Percentiles rank a stretch among this genome's conserved stretches.
phyloP scores from a whole-genome alignment of 352 stramenopile species.

The Peronosclerospora sorghi region DNA sequence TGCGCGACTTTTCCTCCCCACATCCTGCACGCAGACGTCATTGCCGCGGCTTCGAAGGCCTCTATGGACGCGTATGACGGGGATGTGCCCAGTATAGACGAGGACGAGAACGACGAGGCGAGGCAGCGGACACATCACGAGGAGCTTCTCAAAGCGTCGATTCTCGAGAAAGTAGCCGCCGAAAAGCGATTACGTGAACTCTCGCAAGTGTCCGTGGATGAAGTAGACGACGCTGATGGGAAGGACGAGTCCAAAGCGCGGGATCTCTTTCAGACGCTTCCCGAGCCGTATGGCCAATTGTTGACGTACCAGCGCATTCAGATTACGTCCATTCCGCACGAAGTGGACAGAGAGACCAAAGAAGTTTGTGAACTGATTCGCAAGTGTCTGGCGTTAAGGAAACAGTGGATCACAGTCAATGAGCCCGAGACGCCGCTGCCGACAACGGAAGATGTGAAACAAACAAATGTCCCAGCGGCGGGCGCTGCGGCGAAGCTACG shows the following conservation, averaged over 20 bases:
- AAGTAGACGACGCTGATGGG: conserved; percentile 7
- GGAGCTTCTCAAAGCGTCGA: conserved; percentile 55
- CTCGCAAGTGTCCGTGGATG: conserved; percentile 27
- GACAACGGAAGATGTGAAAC: conserved; percentile 7
- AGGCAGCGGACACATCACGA: conserved; percentile 38
- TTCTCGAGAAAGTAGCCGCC: conserved; percentile 63
- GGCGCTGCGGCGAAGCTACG: conserved; percentile 26
- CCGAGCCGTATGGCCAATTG: conserved; percentile 63
- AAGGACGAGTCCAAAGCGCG: conserved; percentile 13
- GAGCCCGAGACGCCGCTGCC: conserved; percentile 14
- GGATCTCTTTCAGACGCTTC: conserved; percentile 70
- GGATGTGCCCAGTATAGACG: conserved; percentile 23
- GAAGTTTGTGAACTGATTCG: conserved; percentile 71
- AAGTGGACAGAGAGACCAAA: conserved; percentile 63
- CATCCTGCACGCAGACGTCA: conserved; percentile 18
- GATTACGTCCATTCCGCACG: conserved; percentile 53
- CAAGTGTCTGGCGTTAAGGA: conserved; percentile 57
- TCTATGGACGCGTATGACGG: conserved; percentile 11
- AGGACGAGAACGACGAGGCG: conserved; percentile 18
- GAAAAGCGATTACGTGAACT: conserved; percentile 58
- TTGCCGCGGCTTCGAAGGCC: conserved; percentile 12
- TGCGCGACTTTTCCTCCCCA: conserved; percentile 9
- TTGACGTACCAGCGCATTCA: conserved; percentile 69
- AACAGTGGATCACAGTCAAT: conserved; percentile 62
- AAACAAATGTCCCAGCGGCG: conserved; percentile 25